Evolutionary conservation across 352 stramenopile genomes (phyloP).

Genomic region (Phytophthora tentaculata): DNA sequence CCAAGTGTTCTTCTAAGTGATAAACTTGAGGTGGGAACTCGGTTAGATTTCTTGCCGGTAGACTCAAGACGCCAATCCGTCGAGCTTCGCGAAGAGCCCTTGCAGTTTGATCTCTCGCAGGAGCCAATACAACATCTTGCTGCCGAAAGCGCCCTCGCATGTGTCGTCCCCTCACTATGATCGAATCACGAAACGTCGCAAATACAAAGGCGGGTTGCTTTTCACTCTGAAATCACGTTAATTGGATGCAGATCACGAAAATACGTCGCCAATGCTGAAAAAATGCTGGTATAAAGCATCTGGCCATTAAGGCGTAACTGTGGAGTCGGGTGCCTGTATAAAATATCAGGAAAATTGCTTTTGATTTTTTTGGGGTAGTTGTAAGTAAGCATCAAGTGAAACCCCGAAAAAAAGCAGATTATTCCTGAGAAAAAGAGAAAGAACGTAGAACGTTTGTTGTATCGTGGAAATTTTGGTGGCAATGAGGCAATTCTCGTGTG

Average conservation of each 20-base stretch:
- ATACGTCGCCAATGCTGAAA: no score
- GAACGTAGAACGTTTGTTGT: neutral
- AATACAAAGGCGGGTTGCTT: no score
- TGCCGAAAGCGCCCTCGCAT: conserved; percentile 38
- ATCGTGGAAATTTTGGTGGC: no score
- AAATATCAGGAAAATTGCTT: no score
- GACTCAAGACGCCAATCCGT: conserved; percentile 61
- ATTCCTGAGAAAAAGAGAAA: neutral
- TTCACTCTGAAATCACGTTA: no score
- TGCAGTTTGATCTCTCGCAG: conserved; percentile 57
- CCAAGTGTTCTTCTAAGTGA: conserved; percentile 79
- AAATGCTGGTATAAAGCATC: no score
- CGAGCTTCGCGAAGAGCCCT: conserved; percentile 71
- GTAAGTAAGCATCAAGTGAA: no score
- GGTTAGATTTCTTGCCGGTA: conserved; percentile 61
- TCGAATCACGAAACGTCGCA: conserved; percentile 22
- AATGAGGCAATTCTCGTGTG: neutral
- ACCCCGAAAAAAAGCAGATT: no score
- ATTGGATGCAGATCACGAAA: no score
- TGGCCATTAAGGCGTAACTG: no score
- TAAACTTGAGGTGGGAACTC: conserved; percentile 76
- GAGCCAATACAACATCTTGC: conserved; percentile 64
- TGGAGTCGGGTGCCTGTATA: no score
- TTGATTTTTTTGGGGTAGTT: no score
- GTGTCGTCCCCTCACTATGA: conserved; percentile 14